phyloP scores from a whole-genome alignment of 768 basidiomycete genomes.

The Collybiopsis luxurians region DNA sequence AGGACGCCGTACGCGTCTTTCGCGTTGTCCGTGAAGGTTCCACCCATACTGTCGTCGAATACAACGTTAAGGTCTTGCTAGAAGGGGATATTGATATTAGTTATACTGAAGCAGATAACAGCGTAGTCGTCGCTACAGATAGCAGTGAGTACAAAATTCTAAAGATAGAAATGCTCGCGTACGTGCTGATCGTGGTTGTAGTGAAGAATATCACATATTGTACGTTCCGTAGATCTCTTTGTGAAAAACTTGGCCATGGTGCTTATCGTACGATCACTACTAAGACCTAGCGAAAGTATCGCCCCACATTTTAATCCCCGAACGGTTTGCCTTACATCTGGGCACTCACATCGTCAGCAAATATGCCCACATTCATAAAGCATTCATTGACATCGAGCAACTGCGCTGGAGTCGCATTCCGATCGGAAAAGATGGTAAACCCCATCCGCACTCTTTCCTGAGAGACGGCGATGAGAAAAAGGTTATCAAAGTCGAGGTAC shows the following conservation, averaged over 20 bases:
- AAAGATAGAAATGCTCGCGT: neutral
- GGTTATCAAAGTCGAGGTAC: constrained; percentile 56
- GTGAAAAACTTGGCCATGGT: neutral
- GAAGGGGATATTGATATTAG: constrained; percentile 84
- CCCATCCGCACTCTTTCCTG: constrained; percentile 78
- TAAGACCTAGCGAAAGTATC: constrained; percentile 90
- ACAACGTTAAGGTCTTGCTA: constrained; percentile 74
- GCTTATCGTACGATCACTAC: neutral
- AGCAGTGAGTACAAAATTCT: constrained; percentile 56
- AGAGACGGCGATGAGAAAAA: constrained; percentile 92
- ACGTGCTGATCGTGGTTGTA: constrained; percentile 19
- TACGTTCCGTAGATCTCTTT: constrained; percentile 21
- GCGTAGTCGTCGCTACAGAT: constrained; percentile 87
- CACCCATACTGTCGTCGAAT: constrained; percentile 79
- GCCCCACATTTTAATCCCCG: constrained; percentile 79
- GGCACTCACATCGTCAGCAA: constrained; percentile 79
- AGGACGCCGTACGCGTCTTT: constrained; percentile 84
- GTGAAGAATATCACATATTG: constrained; percentile 73
- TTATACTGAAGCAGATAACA: constrained; percentile 89
- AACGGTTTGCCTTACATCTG: constrained; percentile 85
- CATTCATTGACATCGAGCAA: constrained; percentile 70
- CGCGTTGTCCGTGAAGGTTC: constrained; percentile 72
- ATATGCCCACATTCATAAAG: constrained; percentile 73
- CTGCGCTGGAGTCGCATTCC: constrained; percentile 83
- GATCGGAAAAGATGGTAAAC: constrained; percentile 37